phyloP scores from a whole-genome alignment of 73 alveolate species.

The Paramecium sexaurelia region DNA sequence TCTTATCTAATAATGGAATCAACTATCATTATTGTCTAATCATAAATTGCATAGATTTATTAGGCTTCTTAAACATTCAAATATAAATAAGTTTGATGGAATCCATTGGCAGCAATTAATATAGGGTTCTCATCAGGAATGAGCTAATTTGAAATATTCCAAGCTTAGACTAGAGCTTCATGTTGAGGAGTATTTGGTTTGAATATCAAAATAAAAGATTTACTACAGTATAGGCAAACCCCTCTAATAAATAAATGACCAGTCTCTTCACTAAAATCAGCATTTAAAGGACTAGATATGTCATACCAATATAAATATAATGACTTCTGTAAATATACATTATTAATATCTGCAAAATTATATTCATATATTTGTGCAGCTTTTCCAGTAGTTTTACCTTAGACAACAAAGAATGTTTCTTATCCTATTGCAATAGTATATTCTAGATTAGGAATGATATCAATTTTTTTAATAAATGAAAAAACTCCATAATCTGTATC shows the following conservation, averaged over 20 bases:
- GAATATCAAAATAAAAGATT: background rate
- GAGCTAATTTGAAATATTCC: background rate
- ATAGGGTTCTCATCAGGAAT: background rate
- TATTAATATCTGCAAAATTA: background rate
- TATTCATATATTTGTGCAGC: slow-evolving; percentile 18
- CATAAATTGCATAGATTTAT: background rate
- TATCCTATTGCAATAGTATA: background rate
- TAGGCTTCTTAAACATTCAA: background rate
- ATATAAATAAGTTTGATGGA: background rate
- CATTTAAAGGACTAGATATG: background rate
- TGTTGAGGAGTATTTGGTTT: slow-evolving; percentile 29
- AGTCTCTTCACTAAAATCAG: slow-evolving; percentile 6
- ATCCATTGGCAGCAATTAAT: background rate
- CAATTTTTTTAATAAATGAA: background rate
- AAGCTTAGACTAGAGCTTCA: slow-evolving; percentile 34
- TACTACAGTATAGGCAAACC: background rate
- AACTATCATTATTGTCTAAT: background rate
- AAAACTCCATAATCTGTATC: background rate
- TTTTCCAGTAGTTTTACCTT: background rate
- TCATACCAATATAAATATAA: slow-evolving; percentile 1
- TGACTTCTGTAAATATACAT: background rate
- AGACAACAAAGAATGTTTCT: slow-evolving; percentile 13
- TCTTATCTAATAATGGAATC: background rate
- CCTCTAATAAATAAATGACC: slow-evolving; percentile 2
- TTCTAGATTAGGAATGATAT: background rate